phyloP scores from a whole-genome alignment of 176 grass and related monocot species.

The Cymbopogon citratus region DNA sequence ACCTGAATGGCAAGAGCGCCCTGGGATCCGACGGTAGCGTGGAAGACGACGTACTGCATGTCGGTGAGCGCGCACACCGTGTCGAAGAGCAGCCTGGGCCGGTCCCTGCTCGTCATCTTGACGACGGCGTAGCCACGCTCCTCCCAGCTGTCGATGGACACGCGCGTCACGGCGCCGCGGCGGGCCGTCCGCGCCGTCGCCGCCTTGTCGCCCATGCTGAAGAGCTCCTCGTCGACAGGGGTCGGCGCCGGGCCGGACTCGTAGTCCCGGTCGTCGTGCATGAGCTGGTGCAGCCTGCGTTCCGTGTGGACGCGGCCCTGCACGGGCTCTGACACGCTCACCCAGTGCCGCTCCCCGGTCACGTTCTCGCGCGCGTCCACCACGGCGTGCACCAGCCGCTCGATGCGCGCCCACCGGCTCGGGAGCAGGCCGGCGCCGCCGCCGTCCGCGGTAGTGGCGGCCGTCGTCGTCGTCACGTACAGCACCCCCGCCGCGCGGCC shows the following conservation, averaged over 20 bases:
- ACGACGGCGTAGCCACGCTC: slow-evolving; percentile 69
- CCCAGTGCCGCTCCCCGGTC: slow-evolving; percentile 44
- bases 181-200: not conserved
- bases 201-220: slow-evolving; percentile 24
- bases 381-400: slow-evolving; percentile 54
- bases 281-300: slow-evolving; percentile 65
- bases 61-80: slow-evolving; percentile 75
- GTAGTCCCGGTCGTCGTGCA: slow-evolving; percentile 68
- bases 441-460: not conserved
- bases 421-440: not conserved
- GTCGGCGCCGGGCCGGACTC: slow-evolving; percentile 36
- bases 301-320: slow-evolving; percentile 59
- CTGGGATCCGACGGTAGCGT: slow-evolving; percentile 54
- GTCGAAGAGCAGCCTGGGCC: slow-evolving; percentile 68
- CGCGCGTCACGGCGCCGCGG: slow-evolving; percentile 25
- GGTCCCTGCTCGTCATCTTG: slow-evolving; percentile 58
- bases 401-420: slow-evolving; percentile 42
- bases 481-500: slow-evolving; percentile 50
- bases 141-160: slow-evolving; percentile 62
- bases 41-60: slow-evolving; percentile 80
- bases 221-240: slow-evolving; percentile 40
- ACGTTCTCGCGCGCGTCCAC: slow-evolving; percentile 39
- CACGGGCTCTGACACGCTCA: slow-evolving; percentile 38
- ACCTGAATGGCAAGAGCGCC: slow-evolving; percentile 64
- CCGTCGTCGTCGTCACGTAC: slow-evolving; percentile 28